Percentiles rank a stretch among this genome's conserved stretches.
These are phyloP conservation scores for Globisporangium emineosum DNA, from an alignment of 352 stramenopile species.

Conservation along the genomic window DNA sequence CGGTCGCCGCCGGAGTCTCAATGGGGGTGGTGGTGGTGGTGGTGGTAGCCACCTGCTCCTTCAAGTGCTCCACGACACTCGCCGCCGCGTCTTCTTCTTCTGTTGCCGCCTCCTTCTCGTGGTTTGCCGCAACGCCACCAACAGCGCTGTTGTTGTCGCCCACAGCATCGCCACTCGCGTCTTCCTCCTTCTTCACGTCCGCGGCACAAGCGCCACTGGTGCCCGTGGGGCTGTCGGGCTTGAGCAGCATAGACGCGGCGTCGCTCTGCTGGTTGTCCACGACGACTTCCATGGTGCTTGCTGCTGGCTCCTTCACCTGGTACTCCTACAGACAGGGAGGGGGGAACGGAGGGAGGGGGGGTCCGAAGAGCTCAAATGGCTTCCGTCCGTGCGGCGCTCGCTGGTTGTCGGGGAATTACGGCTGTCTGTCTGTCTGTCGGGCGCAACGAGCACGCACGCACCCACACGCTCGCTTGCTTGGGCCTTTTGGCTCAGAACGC, in stretches of 20 bases:
- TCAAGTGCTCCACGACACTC: conserved; percentile 3
- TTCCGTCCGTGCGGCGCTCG: neutral
- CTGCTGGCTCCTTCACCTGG: neutral
- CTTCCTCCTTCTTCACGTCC: conserved; percentile 1
- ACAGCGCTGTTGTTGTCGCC: neutral
- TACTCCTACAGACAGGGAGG: conserved; percentile 3
- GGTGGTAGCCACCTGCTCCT: neutral
- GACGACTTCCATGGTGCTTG: conserved; percentile 10
- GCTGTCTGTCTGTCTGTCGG: too few relatives aligned
- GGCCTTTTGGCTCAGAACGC: neutral
- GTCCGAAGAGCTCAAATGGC: conserved; percentile 2
- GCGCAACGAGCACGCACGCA: conserved; percentile 4
- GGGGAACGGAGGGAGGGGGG: neutral
- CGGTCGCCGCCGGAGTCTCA: neutral
- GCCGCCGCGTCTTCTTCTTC: conserved; percentile 1
- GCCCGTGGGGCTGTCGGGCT: neutral
- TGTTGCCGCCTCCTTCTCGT: neutral
- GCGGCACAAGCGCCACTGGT: neutral
- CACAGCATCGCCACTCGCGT: neutral
- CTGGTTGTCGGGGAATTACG: conserved; percentile 3
- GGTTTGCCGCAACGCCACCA: neutral
- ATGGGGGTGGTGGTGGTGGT: neutral
- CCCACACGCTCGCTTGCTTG: neutral
- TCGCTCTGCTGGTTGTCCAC: conserved; percentile 18
- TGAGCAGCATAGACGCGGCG: neutral